A percentile compares a stretch with the other conserved stretches of the same genome.
phyloP scores from a whole-genome alignment of 805 yeast species.

The Kuraishia capsulata region DNA sequence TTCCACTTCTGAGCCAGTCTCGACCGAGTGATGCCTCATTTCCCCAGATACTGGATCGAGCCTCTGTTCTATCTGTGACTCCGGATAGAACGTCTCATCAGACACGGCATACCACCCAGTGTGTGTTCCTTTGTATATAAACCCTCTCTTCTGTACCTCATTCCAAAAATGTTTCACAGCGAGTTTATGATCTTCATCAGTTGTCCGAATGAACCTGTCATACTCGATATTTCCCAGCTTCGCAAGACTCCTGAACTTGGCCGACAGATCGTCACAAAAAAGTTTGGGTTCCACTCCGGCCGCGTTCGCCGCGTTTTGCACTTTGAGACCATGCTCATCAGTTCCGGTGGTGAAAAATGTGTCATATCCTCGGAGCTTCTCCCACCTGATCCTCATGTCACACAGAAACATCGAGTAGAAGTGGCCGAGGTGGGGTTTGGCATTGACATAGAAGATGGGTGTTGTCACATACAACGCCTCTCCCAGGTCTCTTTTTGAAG shows the following conservation, averaged over 20 bases:
- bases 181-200: slow-evolving; percentile 67
- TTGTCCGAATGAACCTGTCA: slow-evolving; percentile 83
- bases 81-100: slow-evolving; percentile 92
- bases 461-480: slow-evolving; percentile 54
- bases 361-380: slow-evolving; percentile 28
- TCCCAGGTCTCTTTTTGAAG: too few species aligned
- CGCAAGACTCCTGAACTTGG: slow-evolving; percentile 59
- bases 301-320: slow-evolving; percentile 61
- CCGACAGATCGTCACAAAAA: slow-evolving; percentile 65
- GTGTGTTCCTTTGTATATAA: slow-evolving; percentile 76
- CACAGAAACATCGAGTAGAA: slow-evolving; percentile 78
- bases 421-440: slow-evolving; percentile 92
- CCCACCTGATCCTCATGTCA: slow-evolving; percentile 77
- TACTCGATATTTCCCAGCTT: slow-evolving; percentile 43
- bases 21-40: slow-evolving; percentile 39
- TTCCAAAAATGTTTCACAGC: slow-evolving; percentile 71
- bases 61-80: slow-evolving; percentile 48
- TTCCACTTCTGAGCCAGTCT: slow-evolving; percentile 67
- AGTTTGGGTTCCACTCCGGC: slow-evolving; percentile 42
- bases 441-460: slow-evolving; percentile 95
- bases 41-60: slow-evolving; percentile 21
- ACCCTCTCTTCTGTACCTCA: slow-evolving; percentile 45
- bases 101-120: slow-evolving; percentile 92
- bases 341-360: slow-evolving; percentile 79
- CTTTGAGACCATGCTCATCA: slow-evolving; percentile 94